Evolutionary conservation across 495 filamentous ascomycete species (phyloP).

Genomic region (Annulohypoxylon nitens): DNA sequence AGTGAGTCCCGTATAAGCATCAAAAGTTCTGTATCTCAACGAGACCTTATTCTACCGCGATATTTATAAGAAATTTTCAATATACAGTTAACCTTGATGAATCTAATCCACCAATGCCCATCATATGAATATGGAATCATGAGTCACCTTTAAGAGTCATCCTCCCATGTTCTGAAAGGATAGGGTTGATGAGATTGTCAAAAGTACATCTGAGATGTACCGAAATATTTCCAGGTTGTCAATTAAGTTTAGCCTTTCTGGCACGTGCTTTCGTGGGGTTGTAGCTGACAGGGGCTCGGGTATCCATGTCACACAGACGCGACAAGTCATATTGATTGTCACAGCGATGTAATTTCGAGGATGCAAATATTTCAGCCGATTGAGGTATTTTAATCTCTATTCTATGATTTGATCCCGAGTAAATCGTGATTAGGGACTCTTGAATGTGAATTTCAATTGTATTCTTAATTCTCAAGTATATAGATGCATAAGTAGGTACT

Average conservation of each 20-base stretch:
- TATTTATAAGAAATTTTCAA: background rate
- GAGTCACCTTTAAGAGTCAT: constrained; percentile 32
- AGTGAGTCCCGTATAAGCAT: constrained; percentile 35
- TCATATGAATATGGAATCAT: background rate
- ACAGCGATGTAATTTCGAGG: background rate
- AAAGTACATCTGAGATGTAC: constrained; percentile 32
- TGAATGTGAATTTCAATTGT: too few relatives aligned
- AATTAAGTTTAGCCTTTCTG: background rate
- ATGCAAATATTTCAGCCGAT: background rate
- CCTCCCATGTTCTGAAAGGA: background rate
- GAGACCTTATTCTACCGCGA: constrained; percentile 4
- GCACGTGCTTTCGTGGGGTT: constrained; percentile 43
- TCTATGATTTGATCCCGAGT: too few relatives aligned
- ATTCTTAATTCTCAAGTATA: background rate
- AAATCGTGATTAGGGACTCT: too few relatives aligned
- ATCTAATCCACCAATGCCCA: background rate
- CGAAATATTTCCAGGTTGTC: constrained; percentile 4
- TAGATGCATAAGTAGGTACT: background rate
- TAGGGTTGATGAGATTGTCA: constrained; percentile 12
- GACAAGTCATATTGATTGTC: constrained; percentile 1
- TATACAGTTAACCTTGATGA: background rate
- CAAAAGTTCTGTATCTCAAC: constrained; percentile 31
- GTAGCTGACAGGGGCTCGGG: constrained; percentile 8
- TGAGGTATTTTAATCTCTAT: background rate
- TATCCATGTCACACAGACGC: constrained; percentile 10